Conservation (phyloP, 129 eudicot species). For the Chrysanthemum makinoi region DNA sequence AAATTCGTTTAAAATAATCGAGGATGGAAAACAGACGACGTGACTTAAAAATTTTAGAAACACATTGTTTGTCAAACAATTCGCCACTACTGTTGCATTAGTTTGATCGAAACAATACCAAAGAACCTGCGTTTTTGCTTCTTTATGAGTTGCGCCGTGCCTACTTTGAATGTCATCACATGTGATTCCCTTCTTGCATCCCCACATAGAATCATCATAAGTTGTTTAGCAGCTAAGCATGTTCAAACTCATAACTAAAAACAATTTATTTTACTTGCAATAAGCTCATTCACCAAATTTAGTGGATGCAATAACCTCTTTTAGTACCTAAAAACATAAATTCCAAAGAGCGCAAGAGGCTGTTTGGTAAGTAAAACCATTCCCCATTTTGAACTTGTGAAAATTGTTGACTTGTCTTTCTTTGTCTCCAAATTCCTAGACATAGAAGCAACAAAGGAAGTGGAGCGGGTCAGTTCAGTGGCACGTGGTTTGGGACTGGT, state of each 20-base stretch:
- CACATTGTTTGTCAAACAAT: no score
- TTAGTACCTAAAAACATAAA: background rate
- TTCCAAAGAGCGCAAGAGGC: background rate
- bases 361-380: background rate
- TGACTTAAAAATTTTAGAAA: no score
- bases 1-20: no score
- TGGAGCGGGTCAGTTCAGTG: background rate
- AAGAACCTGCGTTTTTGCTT: background rate
- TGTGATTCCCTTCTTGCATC: background rate
- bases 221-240: no score
- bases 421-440: background rate
- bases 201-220: no score
- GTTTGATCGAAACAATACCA: background rate
- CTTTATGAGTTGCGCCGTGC: background rate
- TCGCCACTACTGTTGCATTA: no score
- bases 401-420: background rate
- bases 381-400: background rate
- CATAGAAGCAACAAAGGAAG: background rate
- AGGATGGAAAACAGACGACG: no score
- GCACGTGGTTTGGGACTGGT: background rate
- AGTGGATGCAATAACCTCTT: no score
- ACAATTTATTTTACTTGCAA: no score
- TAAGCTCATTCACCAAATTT: no score
- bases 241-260: no score
- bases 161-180: background rate